Percentiles rank a stretch among this genome's conserved stretches.
These are phyloP conservation scores for Nitzschia sp. DNA, from an alignment of 108 stramenopile species.

Conservation along the genomic window DNA sequence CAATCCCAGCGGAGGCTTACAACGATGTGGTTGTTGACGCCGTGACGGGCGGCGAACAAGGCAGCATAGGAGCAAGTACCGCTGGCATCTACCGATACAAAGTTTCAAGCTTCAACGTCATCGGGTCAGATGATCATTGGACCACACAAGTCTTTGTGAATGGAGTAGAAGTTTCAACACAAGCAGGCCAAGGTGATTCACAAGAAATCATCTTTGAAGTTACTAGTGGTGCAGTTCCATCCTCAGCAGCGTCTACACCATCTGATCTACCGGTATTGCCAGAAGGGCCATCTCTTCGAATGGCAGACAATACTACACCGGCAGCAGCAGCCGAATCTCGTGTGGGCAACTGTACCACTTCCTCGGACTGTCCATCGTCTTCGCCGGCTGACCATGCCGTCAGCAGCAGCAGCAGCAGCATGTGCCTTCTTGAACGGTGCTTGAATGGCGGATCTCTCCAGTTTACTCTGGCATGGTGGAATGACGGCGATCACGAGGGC, in stretches of 20 bases:
- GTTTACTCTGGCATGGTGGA: constrained; percentile 30
- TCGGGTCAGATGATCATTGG: constrained; percentile 7
- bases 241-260: too few species aligned
- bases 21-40: background rate
- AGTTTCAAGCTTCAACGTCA: constrained; percentile 5
- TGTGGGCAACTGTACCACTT: background rate
- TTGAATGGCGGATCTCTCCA: constrained; percentile 19
- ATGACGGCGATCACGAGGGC: too few species aligned
- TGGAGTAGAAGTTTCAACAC: background rate
- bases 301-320: background rate
- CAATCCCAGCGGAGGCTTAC: background rate
- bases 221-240: too few species aligned
- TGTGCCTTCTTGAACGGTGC: constrained; percentile 8
- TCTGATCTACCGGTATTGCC: too few species aligned
- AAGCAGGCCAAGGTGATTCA: constrained; percentile 12
- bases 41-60: too few species aligned
- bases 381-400: background rate
- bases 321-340: background rate
- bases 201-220: background rate
- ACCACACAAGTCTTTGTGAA: constrained; percentile 6
- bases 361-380: background rate
- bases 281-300: background rate
- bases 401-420: too few species aligned
- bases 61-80: background rate
- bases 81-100: constrained; percentile 12